Evolutionary conservation across 2,329 filamentous ascomycete species (phyloP).

Genomic region (Dothideomycetes sp.): DNA sequence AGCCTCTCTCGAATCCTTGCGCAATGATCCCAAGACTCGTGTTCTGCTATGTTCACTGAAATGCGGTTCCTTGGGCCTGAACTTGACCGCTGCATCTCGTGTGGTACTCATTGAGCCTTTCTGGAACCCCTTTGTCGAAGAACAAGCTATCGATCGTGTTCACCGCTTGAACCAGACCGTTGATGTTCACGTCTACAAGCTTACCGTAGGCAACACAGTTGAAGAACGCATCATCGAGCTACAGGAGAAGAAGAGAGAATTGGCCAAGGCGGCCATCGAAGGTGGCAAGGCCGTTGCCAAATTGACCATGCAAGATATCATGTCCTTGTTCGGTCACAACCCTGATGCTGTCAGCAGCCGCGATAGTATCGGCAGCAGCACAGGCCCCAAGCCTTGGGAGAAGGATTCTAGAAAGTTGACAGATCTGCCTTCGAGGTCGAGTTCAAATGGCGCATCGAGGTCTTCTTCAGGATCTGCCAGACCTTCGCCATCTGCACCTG

Average conservation of each 20-base stretch:
- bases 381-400: slow-evolving; percentile 30
- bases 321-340: slow-evolving; percentile 76
- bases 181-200: slow-evolving; percentile 89
- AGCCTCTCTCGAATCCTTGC: slow-evolving; percentile 67
- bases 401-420: slow-evolving; percentile 29
- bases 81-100: slow-evolving; percentile 84
- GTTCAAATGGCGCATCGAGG: slow-evolving; percentile 4
- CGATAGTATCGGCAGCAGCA: slow-evolving; percentile 14
- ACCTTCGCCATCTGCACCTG: slow-evolving; percentile 1
- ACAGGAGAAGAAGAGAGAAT: slow-evolving; percentile 83
- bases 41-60: slow-evolving; percentile 89
- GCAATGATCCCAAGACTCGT: slow-evolving; percentile 64
- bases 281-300: slow-evolving; percentile 70
- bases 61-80: slow-evolving; percentile 85
- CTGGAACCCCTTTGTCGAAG: slow-evolving; percentile 97
- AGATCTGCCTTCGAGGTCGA: slow-evolving; percentile 25
- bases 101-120: slow-evolving; percentile 96
- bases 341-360: slow-evolving; percentile 36
- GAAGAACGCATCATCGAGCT: slow-evolving; percentile 92
- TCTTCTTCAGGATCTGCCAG: slow-evolving; percentile 2
- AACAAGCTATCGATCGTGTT: slow-evolving; percentile 96
- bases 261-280: slow-evolving; percentile 89
- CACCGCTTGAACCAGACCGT: slow-evolving; percentile 96
- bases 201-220: slow-evolving; percentile 77
- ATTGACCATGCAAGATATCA: slow-evolving; percentile 84